These are phyloP conservation scores for Fonsecaea nubica DNA, from an alignment of 2,329 filamentous ascomycete species.

Conservation along the genomic window DNA sequence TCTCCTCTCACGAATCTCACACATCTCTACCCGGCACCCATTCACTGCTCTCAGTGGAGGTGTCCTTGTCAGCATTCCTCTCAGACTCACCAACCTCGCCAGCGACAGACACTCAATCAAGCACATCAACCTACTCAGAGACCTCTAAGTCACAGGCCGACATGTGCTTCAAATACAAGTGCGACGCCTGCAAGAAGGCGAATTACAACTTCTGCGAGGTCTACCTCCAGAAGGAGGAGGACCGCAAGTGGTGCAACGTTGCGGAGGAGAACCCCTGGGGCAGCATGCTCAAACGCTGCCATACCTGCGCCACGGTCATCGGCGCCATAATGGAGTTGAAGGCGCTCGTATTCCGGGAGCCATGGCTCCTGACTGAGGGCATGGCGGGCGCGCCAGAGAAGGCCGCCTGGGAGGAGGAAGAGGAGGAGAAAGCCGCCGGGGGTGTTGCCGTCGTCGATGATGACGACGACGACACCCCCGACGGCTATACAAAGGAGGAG, in stretches of 20 bases:
- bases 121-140: neutral
- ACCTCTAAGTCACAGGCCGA: neutral
- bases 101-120: neutral
- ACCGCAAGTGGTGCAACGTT: constrained; percentile 18
- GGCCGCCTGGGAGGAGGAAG: constrained; percentile 32
- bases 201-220: constrained; percentile 24
- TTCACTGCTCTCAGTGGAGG: neutral
- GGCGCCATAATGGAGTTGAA: constrained; percentile 29
- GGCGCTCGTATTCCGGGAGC: constrained; percentile 28
- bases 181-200: constrained; percentile 21
- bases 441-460: constrained; percentile 13
- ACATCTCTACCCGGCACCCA: neutral
- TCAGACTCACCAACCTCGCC: neutral
- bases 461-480: constrained; percentile 16
- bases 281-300: constrained; percentile 14
- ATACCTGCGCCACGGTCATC: constrained; percentile 28
- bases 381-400: constrained; percentile 31
- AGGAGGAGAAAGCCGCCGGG: neutral
- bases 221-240: constrained; percentile 8
- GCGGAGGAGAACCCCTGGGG: constrained; percentile 24
- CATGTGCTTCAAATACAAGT: constrained; percentile 32
- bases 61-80: neutral
- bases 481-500: constrained; percentile 28
- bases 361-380: constrained; percentile 34
- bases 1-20: neutral